Conservation (phyloP, 768 basidiomycete species). For the Rhodotorula babjevae region DNA sequence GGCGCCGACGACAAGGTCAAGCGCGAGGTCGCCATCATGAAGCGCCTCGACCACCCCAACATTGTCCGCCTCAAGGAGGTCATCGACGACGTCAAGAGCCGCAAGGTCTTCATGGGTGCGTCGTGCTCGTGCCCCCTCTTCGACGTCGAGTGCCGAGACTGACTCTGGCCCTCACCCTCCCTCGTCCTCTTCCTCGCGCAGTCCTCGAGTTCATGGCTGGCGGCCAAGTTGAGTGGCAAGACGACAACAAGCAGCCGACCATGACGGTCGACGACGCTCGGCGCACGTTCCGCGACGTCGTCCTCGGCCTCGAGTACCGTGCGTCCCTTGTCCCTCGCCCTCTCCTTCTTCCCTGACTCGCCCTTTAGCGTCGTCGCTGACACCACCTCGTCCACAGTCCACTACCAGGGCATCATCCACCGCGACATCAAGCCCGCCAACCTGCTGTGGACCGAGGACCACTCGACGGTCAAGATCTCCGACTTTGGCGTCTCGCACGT, state of each 20-base stretch:
- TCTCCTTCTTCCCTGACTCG: background rate
- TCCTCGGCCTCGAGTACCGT: constrained; percentile 93
- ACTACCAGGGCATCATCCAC: constrained; percentile 96
- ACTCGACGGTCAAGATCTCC: constrained; percentile 86
- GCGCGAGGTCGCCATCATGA: constrained; percentile 76
- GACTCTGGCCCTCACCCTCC: background rate
- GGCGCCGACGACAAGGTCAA: constrained; percentile 43
- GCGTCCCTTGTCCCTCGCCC: constrained; percentile 49
- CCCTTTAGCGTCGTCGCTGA: constrained; percentile 6
- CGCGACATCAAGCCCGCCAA: constrained; percentile 99
- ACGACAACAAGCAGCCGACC: constrained; percentile 60
- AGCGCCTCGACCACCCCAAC: constrained; percentile 56
- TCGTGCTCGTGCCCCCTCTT: constrained; percentile 28
- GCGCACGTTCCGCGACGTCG: constrained; percentile 83
- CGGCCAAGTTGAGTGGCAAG: constrained; percentile 85
- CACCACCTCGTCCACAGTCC: constrained; percentile 57
- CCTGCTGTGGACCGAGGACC: constrained; percentile 81
- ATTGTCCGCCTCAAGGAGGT: constrained; percentile 70
- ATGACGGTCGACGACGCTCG: constrained; percentile 76
- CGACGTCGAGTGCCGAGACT: background rate
- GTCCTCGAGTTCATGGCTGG: constrained; percentile 96
- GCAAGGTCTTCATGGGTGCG: constrained; percentile 91
- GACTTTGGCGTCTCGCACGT: constrained; percentile 98
- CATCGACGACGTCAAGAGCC: constrained; percentile 81
- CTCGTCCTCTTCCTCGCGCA: constrained; percentile 46